These are phyloP conservation scores for Thecaphora thlaspeos DNA, from an alignment of 1,284 basidiomycete species.

Conservation along the genomic window DNA sequence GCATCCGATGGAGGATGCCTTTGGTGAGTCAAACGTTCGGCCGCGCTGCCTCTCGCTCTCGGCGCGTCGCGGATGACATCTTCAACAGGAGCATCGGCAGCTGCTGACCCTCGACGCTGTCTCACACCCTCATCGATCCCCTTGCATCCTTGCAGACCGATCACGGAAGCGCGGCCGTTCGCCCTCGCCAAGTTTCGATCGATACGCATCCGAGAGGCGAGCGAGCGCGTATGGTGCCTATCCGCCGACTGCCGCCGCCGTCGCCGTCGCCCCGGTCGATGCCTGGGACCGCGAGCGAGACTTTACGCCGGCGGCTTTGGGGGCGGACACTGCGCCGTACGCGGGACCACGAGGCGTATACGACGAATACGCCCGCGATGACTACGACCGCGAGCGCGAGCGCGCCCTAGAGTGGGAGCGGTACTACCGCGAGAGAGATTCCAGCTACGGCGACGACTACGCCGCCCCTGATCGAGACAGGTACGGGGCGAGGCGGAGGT, in stretches of 20 bases:
- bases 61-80: background rate
- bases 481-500: constrained; percentile 21
- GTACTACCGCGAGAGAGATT: constrained; percentile 31
- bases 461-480: constrained; percentile 23
- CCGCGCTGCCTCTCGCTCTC: background rate
- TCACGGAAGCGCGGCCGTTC: constrained; percentile 36
- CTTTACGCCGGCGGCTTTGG: no score
- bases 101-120: no score
- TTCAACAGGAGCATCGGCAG: no score
- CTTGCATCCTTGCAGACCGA: constrained; percentile 13
- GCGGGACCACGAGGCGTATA: constrained; percentile 17
- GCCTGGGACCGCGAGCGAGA: constrained; percentile 33
- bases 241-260: constrained; percentile 9
- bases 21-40: constrained; percentile 3
- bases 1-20: constrained; percentile 16
- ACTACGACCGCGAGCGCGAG: constrained; percentile 19
- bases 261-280: no score
- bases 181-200: constrained; percentile 17
- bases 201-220: constrained; percentile 19
- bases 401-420: constrained; percentile 30
- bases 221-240: constrained; percentile 20
- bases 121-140: no score
- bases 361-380: constrained; percentile 27
- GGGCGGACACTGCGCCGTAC: no score
- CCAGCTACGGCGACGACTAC: constrained; percentile 16